Conservation (phyloP, 1,284 basidiomycete species). For the Xerocomus amazonicus region DNA sequence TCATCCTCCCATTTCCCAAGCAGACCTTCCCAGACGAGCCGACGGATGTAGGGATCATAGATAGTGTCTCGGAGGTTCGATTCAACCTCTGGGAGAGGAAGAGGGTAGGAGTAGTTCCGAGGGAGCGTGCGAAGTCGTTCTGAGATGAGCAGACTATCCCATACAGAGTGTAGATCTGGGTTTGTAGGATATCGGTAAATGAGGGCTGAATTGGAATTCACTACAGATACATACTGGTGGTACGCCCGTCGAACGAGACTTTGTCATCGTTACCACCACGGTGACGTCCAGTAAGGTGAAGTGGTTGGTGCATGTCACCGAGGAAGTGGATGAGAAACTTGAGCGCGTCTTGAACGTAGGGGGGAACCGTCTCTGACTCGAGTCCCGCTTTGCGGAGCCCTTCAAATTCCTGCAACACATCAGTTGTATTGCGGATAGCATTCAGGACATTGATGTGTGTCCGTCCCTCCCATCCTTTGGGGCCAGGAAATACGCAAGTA, state of each 20-base stretch:
- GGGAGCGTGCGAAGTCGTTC: constrained; percentile 75
- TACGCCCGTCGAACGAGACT: constrained; percentile 65
- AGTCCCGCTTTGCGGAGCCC: constrained; percentile 12
- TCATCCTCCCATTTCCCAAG: constrained; percentile 61
- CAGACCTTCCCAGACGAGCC: constrained; percentile 82
- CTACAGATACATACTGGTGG: constrained; percentile 50
- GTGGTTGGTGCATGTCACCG: constrained; percentile 88
- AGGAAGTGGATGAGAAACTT: constrained; percentile 90
- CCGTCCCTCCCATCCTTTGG: constrained; percentile 71
- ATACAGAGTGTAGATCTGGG: constrained; percentile 78
- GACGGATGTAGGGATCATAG: constrained; percentile 87
- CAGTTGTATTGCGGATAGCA: constrained; percentile 71
- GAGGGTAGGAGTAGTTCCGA: constrained; percentile 69
- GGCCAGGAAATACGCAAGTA: constrained; percentile 75
- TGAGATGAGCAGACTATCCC: constrained; percentile 81
- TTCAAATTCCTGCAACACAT: constrained; percentile 50
- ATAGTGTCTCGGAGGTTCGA: constrained; percentile 71
- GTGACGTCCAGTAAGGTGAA: constrained; percentile 84
- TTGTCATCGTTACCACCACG: constrained; percentile 80
- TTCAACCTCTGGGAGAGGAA: constrained; percentile 69
- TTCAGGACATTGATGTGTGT: constrained; percentile 70
- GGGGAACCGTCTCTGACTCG: constrained; percentile 19
- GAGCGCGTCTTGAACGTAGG: constrained; percentile 48
- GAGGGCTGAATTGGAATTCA: background rate
- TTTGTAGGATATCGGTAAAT: background rate